phyloP scores from a whole-genome alignment of 1,284 basidiomycete genomes.

The Fomitopsis betulina region DNA sequence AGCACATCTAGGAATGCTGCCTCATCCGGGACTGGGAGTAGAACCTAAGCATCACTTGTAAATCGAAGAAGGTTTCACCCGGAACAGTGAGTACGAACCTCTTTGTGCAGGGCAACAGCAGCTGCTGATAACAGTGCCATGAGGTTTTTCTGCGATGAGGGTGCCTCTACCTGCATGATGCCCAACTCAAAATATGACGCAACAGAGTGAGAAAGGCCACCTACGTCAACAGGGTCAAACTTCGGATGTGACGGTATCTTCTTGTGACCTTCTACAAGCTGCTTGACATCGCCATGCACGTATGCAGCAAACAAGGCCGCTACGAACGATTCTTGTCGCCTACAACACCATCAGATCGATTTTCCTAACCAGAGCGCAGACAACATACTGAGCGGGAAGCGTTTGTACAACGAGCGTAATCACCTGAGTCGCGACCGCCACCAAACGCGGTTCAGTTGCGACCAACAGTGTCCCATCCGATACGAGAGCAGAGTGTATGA shows the following conservation, averaged over 20 bases:
- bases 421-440: conserved; percentile 61
- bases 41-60: conserved; percentile 34
- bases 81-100: conserved; percentile 39
- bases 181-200: background rate
- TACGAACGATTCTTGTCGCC: conserved; percentile 57
- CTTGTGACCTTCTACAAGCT: conserved; percentile 51
- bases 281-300: conserved; percentile 49
- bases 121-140: conserved; percentile 65
- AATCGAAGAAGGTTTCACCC: background rate
- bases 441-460: conserved; percentile 60
- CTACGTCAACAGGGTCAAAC: conserved; percentile 47
- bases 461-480: conserved; percentile 31
- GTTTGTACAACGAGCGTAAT: conserved; percentile 68
- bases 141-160: conserved; percentile 52
- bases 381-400: conserved; percentile 55
- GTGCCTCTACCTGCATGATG: conserved; percentile 37
- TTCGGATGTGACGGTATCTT: conserved; percentile 33
- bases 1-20: conserved; percentile 48
- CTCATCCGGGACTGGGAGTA: conserved; percentile 41
- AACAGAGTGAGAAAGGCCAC: conserved; percentile 2
- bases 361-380: background rate
- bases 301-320: conserved; percentile 54
- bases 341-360: conserved; percentile 18
- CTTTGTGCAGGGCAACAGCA: conserved; percentile 56
- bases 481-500: conserved; percentile 52